Evolutionary conservation across 2,329 filamentous ascomycete species (phyloP), one percentile per base, ranked within the genome.

Genomic region (Kalaharituber pfeilii): DNA sequence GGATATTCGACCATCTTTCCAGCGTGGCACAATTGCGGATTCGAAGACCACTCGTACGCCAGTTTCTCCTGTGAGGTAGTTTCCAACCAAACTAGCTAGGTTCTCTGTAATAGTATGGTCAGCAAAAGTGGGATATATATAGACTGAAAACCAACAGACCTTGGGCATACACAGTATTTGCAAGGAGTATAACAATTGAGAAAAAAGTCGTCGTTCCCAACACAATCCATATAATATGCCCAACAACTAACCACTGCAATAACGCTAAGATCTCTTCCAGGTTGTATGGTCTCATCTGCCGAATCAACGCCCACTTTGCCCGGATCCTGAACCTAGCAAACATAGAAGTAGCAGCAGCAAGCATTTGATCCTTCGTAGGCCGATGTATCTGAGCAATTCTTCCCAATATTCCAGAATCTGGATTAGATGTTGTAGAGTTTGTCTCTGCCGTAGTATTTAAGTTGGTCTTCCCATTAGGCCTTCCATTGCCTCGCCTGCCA

Each of bases 231-330:
- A 94, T 77, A 7, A 98, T 73, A 68, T 98, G 91, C 0, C 89
- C 91, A 53, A 95, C 75, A 58, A 96, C 76, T 59, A 98, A 83
- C 89, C 89, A 96, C 1, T 91, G 96, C 52, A 86, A 79, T 59
- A 98, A 89, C 3, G 91, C 91, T 47, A 87, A 85, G 73, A 94
- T 95, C 70, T 98, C 91, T 67, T 98, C 91, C 22, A 82, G 78
- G 67, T 94, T 98, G 78, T 91, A 98, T 0, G 91, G 91, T 33
- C 91, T 77, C 67, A 84, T 85, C 66, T 88, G 94, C 65, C 88
- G 76, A 63, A 98, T 98, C 2, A 91, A 93, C 64, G 91, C 82
- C 91, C 91, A 98, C 69, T 98, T 98, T 72, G 96, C 93, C 39
- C 87, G 82, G 24, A 96, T 84, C 65, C 83, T 86, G 45, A 95